Conservation (phyloP, 805 yeast species). For the Huiozyma sinensis region DNA sequence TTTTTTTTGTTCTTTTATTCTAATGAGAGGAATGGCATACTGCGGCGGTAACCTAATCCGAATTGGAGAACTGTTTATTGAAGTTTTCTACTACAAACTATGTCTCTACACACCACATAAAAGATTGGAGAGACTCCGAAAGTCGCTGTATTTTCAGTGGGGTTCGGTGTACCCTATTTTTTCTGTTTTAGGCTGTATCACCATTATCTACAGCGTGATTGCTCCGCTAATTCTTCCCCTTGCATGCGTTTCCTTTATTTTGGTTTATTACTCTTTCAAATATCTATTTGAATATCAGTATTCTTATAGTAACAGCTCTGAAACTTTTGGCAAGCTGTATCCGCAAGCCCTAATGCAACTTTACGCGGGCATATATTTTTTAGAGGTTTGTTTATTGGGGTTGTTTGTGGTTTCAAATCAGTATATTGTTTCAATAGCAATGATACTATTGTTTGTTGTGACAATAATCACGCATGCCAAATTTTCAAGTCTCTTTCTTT, state of each 20-base stretch:
- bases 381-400: slow-evolving; percentile 72
- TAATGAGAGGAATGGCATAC: slow-evolving; percentile 65
- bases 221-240: slow-evolving; percentile 68
- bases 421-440: slow-evolving; percentile 35
- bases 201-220: slow-evolving; percentile 65
- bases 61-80: slow-evolving; percentile 38
- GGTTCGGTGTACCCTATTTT: slow-evolving; percentile 70
- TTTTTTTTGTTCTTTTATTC: slow-evolving; percentile 69
- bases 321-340: slow-evolving; percentile 60
- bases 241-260: slow-evolving; percentile 42
- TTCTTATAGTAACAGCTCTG: slow-evolving; percentile 41
- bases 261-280: slow-evolving; percentile 57
- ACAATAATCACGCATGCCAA: slow-evolving; percentile 52
- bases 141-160: slow-evolving; percentile 48
- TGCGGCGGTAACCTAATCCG: slow-evolving; percentile 65
- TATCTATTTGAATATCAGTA: slow-evolving; percentile 54
- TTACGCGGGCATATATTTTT: slow-evolving; percentile 71
- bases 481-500: slow-evolving; percentile 27
- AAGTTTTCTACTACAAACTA: slow-evolving; percentile 27
- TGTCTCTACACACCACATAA: slow-evolving; percentile 54
- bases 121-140: slow-evolving; percentile 35
- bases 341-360: slow-evolving; percentile 67
- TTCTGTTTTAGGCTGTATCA: slow-evolving; percentile 69
- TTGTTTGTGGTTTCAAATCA: slow-evolving; percentile 52
- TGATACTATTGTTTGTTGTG: slow-evolving; percentile 38